phyloP scores from a whole-genome alignment of 164 flowering plant genomes.

The Aristolochia californica region DNA sequence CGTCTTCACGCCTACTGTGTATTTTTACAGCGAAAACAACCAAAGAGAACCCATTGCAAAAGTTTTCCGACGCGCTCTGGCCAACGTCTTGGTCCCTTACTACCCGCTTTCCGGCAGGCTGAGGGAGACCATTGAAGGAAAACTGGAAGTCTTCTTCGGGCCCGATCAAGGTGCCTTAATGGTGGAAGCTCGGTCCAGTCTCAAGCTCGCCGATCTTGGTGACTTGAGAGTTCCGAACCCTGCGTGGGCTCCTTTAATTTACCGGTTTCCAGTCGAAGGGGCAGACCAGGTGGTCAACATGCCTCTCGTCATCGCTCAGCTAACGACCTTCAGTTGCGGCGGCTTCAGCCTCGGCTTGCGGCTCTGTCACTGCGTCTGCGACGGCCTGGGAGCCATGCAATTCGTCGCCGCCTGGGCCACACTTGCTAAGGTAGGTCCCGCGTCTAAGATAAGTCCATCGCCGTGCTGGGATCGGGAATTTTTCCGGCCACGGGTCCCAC shows the following conservation, averaged over 20 bases:
- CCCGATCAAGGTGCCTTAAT: slow-evolving; percentile 53
- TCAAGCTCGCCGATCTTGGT: slow-evolving; percentile 44
- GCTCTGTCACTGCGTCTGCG: slow-evolving; percentile 80
- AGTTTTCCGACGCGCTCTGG: slow-evolving; percentile 36
- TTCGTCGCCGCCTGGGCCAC: slow-evolving; percentile 72
- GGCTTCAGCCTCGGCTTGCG: slow-evolving; percentile 80
- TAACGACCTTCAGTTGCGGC: slow-evolving; percentile 65
- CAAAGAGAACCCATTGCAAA: slow-evolving; percentile 7
- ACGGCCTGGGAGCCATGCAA: slow-evolving; percentile 93
- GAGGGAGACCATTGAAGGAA: slow-evolving; percentile 48
- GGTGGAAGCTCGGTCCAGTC: slow-evolving; percentile 45
- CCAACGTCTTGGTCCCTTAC: slow-evolving; percentile 63
- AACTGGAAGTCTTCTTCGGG: slow-evolving; percentile 65
- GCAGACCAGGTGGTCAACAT: slow-evolving; percentile 57
- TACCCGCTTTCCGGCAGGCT: slow-evolving; percentile 83
- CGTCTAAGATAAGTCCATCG: slow-evolving; percentile 21
- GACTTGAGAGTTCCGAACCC: slow-evolving; percentile 70
- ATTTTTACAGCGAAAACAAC: slow-evolving; percentile 32
- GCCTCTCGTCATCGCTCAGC: slow-evolving; percentile 79
- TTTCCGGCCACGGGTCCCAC: slow-evolving; percentile 58
- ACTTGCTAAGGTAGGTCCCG: slow-evolving; percentile 38
- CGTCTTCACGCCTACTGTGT: slow-evolving; percentile 77
- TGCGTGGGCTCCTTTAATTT: slow-evolving; percentile 55
- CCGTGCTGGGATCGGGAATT: slow-evolving; percentile 76
- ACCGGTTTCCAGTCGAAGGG: slow-evolving; percentile 46